Base-by-base conservation (phyloP, 179 eudicot genomes). In the Silene coronaria region DNA sequence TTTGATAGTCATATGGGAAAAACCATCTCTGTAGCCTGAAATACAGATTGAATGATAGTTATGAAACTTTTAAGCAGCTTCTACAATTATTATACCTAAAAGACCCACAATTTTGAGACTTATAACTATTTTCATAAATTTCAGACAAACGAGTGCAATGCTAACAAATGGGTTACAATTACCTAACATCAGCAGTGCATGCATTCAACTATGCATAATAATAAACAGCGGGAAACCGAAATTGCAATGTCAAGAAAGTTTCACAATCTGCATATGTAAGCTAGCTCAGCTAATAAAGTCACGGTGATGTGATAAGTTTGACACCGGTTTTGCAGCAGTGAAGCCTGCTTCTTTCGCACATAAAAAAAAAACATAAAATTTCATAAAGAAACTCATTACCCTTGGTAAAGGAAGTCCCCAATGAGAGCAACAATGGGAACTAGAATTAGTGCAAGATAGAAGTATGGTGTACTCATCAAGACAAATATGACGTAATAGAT, bases 11-110 rank as follows among this genome's bases (percentile, higher is more conserved):
- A 32, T 88, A 89, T 2, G 97, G 98, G 86, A 76, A 87, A 81
- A 92, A 94, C 98, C 98, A 94, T 79, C 97, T 89, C 78, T 90
- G 97, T 58, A 84, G 76, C 88, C 97, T 92, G 89, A 83, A 83
- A 69, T 23, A 76, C 6, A 48, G 19, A 36, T 42, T 16, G 73
- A 53, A 21, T 17, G 21, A 5, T 12, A 48, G 55, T 11, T 66
- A 17, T 6, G 6, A 32, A n/a, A n/a, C n/a, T n/a, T n/a, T 11
- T 34, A 34, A 34, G 38, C 38, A n/a, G n/a, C n/a, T 30, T 30
- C 32, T 30, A 30, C 32, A 30, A 30, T 30, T 1, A 30, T 30
- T 1, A 3, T 30, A 30, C 32, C 32, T 30, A 30, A 30, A 30
- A 30, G 32, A 30, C 32, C 32, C 32, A 30, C 38, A 34, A 2